Base-by-base conservation (phyloP, 1,284 basidiomycete genomes). In the Ustilago lituana region DNA sequence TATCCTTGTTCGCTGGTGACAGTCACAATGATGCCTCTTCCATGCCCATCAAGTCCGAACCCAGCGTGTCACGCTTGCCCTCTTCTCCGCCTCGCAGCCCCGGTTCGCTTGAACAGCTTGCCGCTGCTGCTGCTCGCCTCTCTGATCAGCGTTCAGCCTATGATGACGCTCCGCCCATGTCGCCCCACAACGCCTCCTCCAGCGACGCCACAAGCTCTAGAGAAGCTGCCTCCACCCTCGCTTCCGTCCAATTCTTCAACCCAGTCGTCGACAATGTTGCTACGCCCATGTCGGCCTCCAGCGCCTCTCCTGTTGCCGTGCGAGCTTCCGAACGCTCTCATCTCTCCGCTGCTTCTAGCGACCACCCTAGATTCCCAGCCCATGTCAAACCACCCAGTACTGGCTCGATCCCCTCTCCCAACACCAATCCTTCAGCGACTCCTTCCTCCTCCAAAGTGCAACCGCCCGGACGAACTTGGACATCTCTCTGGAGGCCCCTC, bases 201-300 rank as follows among this genome's bases (percentile, higher is more conserved):
- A 54, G 45, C 33, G 51, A 68, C 29, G 55, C 59, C 2, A 14
- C 32, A 23, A 62, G 55, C 40, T 47, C 54, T 20, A 47, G 52
- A 35, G 57, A 70, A 27, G 55, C 61, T 12, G 53, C 57, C 19
- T 61, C 56, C 23, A 61, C 61, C 1, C 50, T 70, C 7, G 67
- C 61, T 12, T 70, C 67, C 14, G 61, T 70, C 19, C 67, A 70
- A 20, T 70, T 70, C 50, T 70, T 70, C 61, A 64, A 70, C 23
- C 67, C 57, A 0, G 19, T 48, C 32, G 37, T 27, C 5, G 57
- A 70, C 14, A 46, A 54, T 29, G 39, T 29, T 9, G 17, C 43
- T 3, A 53, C 53, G 5, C 61, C 61, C 12, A 15, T 24, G 8
- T 55, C 56, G 6, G 29, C 44, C 7, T 17, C n/a, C n/a, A n/a